Evolutionary conservation across 2,329 filamentous ascomycete species (phyloP), one percentile per base, ranked within the genome.

Genomic region (Talaromyces sp.): DNA sequence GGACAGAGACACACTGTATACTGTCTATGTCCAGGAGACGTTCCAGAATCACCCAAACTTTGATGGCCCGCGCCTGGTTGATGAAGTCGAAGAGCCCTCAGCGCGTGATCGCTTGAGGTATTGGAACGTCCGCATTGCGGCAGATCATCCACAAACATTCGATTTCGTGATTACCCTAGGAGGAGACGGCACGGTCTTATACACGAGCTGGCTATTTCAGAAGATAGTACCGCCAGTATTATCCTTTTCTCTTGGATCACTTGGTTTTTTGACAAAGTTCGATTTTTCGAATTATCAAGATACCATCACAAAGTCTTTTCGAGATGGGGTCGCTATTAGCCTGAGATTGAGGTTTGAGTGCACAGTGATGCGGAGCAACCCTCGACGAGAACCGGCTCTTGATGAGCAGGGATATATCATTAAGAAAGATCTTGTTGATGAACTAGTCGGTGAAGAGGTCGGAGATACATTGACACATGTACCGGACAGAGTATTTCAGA

Each of bases 171-270:
- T 99, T 56, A 96, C 94, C 0, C 85, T 97, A 3, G 93, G 93
- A 58, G 95, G 95, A 13, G 95, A 99, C 74, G 95, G 95, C n/a
- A 99, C 95, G 0, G 94, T 99, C 7, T 82, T 99, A 11, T 98
- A 97, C 74, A 91, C 94, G 3, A 96, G 92, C 73, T 98, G 94
- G 93, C 83, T 99, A 1, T 99, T 99, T 76, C 95, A 99, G 80
- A 88, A 91, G 49, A 90, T 98, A 56, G 94, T 98, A 0, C 95
- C 95, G 6, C 95, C 95, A 0, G 92, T 97, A 0, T 82, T 99
- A 67, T 94, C 92, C 67, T 98, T 99, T 76, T 87, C 93, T 0
- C 82, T 98, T 10, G 95, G 95, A 9, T 97, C 93, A 27, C 83
- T 99, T 5, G 95, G 95, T 0, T 99, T 99, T 74, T 81, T 99